Evolutionary conservation across 805 yeast species (phyloP).

Genomic region (Huiozyma naganishii): DNA sequence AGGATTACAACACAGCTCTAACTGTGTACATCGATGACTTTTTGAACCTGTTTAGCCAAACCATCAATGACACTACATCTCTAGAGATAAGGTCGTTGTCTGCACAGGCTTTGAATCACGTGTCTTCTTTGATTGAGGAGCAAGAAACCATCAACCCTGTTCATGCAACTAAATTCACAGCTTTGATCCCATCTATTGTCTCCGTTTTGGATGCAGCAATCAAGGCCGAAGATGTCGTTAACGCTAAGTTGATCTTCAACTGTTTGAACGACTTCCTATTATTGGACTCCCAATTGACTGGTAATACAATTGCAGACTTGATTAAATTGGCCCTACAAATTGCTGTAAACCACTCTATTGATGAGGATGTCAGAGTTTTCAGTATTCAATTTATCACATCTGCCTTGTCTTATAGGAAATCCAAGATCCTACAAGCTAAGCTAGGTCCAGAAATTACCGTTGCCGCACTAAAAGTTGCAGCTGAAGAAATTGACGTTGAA

Average conservation of each 20-base stretch:
- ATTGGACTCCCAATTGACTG: slow-evolving; percentile 67
- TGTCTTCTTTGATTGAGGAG: slow-evolving; percentile 59
- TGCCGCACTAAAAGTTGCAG: slow-evolving; percentile 63
- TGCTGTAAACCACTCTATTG: slow-evolving; percentile 52
- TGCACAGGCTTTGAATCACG: slow-evolving; percentile 61
- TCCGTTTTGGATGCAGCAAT: slow-evolving; percentile 69
- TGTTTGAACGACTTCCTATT: slow-evolving; percentile 71
- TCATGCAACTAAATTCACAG: slow-evolving; percentile 43
- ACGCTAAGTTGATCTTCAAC: slow-evolving; percentile 68
- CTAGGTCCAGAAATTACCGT: slow-evolving; percentile 72
- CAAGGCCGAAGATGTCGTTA: slow-evolving; percentile 56
- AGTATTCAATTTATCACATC: slow-evolving; percentile 79
- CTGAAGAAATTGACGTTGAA: slow-evolving; percentile 73
- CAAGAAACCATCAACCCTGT: slow-evolving; percentile 38
- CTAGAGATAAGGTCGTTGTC: slow-evolving; percentile 73
- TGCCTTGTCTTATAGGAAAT: slow-evolving; percentile 67
- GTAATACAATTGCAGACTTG: slow-evolving; percentile 60
- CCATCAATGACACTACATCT: slow-evolving; percentile 55
- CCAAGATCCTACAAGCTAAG: slow-evolving; percentile 68
- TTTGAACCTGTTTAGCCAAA: slow-evolving; percentile 55
- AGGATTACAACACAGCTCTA: slow-evolving; percentile 52
- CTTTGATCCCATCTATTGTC: slow-evolving; percentile 69
- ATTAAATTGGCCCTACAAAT: slow-evolving; percentile 68
- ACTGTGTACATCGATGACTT: slow-evolving; percentile 52
- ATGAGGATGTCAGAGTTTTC: slow-evolving; percentile 72